These are phyloP conservation scores for Colletotrichum sp. DNA, from an alignment of 2,329 filamentous ascomycete species.

Conservation along the genomic window DNA sequence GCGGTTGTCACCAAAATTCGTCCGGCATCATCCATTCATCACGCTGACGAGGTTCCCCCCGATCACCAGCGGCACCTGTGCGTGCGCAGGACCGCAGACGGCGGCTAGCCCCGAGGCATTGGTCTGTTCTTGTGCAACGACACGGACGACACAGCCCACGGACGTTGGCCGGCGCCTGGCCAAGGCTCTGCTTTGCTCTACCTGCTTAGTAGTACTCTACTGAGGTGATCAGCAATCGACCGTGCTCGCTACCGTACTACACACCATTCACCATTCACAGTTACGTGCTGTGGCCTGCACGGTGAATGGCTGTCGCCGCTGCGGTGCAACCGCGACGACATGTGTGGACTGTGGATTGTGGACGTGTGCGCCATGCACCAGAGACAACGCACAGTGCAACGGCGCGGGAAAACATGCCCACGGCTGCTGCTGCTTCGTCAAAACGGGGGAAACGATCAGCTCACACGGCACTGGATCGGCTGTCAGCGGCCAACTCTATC, in stretches of 20 bases:
- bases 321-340: constrained; percentile 1
- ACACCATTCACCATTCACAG: neutral
- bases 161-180: constrained; percentile 14
- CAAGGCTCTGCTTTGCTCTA: neutral
- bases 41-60: neutral
- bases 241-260: constrained; percentile 1
- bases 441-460: constrained; percentile 13
- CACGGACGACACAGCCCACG: neutral
- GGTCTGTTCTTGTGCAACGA: constrained; percentile 5
- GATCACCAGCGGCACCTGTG: neutral
- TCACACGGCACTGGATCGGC: constrained; percentile 11
- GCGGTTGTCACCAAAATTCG: neutral
- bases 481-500: constrained; percentile 20
- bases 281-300: neutral
- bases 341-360: neutral
- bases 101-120: constrained; percentile 9
- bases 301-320: neutral
- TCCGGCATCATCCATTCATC: neutral
- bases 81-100: neutral
- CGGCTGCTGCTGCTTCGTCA: neutral
- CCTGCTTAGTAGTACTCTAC: neutral
- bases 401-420: neutral
- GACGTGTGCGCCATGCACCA: neutral
- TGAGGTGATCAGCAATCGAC: neutral
- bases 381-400: constrained; percentile 7